Conservation (phyloP, 2,329 filamentous ascomycete genomes). For the Cordyceps tenuipes region DNA sequence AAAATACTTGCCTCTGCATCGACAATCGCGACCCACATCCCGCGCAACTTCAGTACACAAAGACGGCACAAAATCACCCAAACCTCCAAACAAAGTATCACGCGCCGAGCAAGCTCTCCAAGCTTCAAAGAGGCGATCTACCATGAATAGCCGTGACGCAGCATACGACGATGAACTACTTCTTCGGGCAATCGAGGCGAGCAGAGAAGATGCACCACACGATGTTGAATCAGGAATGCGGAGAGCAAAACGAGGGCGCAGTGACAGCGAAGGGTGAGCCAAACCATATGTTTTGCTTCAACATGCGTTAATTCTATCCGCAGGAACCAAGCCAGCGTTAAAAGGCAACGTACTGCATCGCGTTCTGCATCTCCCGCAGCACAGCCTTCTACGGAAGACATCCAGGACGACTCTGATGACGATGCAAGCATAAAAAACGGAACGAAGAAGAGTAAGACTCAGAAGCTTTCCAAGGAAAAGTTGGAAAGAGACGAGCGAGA, state of each 20-base stretch:
- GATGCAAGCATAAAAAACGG: slow-evolving; percentile 45
- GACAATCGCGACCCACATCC: slow-evolving; percentile 47
- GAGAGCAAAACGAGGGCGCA: slow-evolving; percentile 74
- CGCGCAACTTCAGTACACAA: slow-evolving; percentile 59
- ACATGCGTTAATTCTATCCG: slow-evolving; percentile 15
- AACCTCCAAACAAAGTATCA: slow-evolving; percentile 47
- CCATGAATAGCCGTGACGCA: slow-evolving; percentile 93
- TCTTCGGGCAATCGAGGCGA: slow-evolving; percentile 85
- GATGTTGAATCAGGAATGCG: slow-evolving; percentile 42
- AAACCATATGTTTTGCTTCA: slow-evolving; percentile 16
- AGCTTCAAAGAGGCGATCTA: slow-evolving; percentile 77
- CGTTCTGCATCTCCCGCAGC: slow-evolving; percentile 55
- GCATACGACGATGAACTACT: slow-evolving; percentile 93
- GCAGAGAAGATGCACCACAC: slow-evolving; percentile 66
- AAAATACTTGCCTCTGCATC: slow-evolving; percentile 54
- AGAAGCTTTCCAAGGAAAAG: slow-evolving; percentile 53
- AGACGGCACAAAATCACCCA: slow-evolving; percentile 47
- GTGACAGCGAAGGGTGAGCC: slow-evolving; percentile 89
- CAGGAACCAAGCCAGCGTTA: slow-evolving; percentile 63
- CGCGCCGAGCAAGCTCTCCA: slow-evolving; percentile 43
- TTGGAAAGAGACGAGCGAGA: slow-evolving; percentile 68
- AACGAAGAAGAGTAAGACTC: slow-evolving; percentile 52
- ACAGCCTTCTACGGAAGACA: slow-evolving; percentile 37
- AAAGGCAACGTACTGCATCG: slow-evolving; percentile 77
- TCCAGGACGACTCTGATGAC: slow-evolving; percentile 64